phyloP scores from a whole-genome alignment of 2,329 filamentous ascomycete genomes.

The Parastagonospora avenae region DNA sequence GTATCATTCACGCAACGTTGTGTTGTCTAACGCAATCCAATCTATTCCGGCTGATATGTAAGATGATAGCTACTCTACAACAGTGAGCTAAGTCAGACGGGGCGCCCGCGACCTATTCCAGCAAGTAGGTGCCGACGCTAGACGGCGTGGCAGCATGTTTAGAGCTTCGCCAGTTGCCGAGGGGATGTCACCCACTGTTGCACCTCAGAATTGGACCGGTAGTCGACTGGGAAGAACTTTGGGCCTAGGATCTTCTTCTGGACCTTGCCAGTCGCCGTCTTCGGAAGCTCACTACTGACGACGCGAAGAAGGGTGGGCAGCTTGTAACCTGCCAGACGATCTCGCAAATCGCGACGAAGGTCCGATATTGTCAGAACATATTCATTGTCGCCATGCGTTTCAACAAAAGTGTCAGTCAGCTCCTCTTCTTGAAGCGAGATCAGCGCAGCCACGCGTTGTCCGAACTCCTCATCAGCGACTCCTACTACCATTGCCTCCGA shows the following conservation, averaged over 20 bases:
- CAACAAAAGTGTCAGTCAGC: slow-evolving; percentile 25
- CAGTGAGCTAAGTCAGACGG: no score
- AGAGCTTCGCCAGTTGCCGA: slow-evolving; percentile 30
- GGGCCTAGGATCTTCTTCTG: slow-evolving; percentile 55
- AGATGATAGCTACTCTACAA: no score
- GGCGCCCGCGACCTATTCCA: no score
- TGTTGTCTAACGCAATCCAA: no score
- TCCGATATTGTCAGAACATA: slow-evolving; percentile 46
- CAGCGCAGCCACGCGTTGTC: slow-evolving; percentile 61
- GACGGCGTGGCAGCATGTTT: background rate
- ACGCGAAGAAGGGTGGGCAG: slow-evolving; percentile 55
- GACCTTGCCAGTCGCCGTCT: slow-evolving; percentile 57
- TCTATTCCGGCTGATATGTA: no score
- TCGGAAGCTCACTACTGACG: slow-evolving; percentile 53
- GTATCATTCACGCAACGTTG: no score
- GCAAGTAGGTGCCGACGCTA: no score
- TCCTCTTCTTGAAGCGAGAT: slow-evolving; percentile 49
- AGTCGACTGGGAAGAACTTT: slow-evolving; percentile 43
- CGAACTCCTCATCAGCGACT: slow-evolving; percentile 59
- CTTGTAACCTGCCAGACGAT: slow-evolving; percentile 55
- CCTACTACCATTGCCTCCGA: slow-evolving; percentile 61
- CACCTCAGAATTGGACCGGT: slow-evolving; percentile 28
- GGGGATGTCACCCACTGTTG: slow-evolving; percentile 32
- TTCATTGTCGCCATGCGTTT: slow-evolving; percentile 18
- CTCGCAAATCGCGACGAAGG: slow-evolving; percentile 51